Evolutionary conservation across 495 filamentous ascomycete species (phyloP), one percentile per base, ranked within the genome.

Genomic region (Penicillium maclennaniae): DNA sequence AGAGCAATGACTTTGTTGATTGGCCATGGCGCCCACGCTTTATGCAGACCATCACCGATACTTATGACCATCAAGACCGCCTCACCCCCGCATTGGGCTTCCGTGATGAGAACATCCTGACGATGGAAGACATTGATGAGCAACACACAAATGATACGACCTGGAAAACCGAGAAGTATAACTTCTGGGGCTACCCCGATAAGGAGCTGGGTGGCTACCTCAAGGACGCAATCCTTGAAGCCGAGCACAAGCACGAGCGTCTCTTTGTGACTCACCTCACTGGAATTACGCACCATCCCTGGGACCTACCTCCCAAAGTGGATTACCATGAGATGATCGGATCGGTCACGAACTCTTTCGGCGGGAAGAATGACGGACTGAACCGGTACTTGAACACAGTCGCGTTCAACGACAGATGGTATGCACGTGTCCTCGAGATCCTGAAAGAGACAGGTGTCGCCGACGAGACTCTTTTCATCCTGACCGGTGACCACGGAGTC

Each of bases 401-500:
- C 21, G 70, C 66, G 15, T 73, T 69, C 45, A 68, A 61, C 9
- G 72, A 76, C 37, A 45, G 61, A 15, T 76, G 73, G 73, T 60
- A 73, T 23, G 55, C 57, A 10, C 60, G 61, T 9, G 60, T 72
- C 16, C 49, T 75, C 42, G 53, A 69, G 6, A 60, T 74, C n/a
- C 53, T 76, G 23, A 70, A 75, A 52, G 69, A 75, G 42, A 61
- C 65, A 7, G 71, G 67, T 17, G 61, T 75, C 20, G 67, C 69
- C 17, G 60, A 76, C 16, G 68, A 77, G 58, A 77, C 73, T 14
- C 54, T 77, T 28, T 59, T 77, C 17, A 65, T 77, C 15, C 69
- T 75, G 59, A 66, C 74, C 21, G 73, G 73, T 23, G 73, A 77
- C 44, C 73, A 77, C 49, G 72, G 76, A 21, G 60, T 76, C 9